Conservation (phyloP, 2,329 filamentous ascomycete species). For the Curvularia eragrostidis region DNA sequence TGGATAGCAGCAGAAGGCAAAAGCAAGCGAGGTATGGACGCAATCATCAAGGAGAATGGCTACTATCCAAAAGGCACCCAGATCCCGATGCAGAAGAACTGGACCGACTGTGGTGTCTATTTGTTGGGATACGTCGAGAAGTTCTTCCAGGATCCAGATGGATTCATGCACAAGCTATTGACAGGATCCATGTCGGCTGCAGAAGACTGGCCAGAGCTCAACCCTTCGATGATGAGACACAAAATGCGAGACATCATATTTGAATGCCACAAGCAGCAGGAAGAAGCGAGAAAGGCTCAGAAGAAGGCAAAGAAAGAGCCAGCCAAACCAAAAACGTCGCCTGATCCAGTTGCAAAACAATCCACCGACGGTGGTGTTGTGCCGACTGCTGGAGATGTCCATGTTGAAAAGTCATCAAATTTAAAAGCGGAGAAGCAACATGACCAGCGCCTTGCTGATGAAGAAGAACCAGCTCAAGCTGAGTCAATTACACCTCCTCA, state of each 20-base stretch:
- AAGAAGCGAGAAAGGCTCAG: constrained; percentile 17
- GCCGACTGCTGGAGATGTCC: neutral
- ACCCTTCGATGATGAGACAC: constrained; percentile 65
- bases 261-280: constrained; percentile 62
- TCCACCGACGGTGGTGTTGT: neutral
- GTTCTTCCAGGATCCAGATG: constrained; percentile 77
- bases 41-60: constrained; percentile 57
- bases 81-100: constrained; percentile 83
- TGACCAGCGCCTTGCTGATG: neutral
- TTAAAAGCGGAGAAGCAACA: neutral
- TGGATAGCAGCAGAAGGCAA: constrained; percentile 79
- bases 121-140: constrained; percentile 83
- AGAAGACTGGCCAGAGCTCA: constrained; percentile 62
- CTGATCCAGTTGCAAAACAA: neutral
- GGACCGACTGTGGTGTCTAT: constrained; percentile 88
- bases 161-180: constrained; percentile 72
- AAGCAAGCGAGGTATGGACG: constrained; percentile 62
- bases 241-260: constrained; percentile 72
- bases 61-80: constrained; percentile 69
- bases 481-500: neutral
- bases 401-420: neutral
- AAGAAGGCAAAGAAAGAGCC: constrained; percentile 24
- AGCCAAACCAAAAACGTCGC: constrained; percentile 2
- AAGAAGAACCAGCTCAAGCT: neutral
- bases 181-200: constrained; percentile 66